Conservation (phyloP, 2,329 filamentous ascomycete species). For the Blastomyces emzantsi region DNA sequence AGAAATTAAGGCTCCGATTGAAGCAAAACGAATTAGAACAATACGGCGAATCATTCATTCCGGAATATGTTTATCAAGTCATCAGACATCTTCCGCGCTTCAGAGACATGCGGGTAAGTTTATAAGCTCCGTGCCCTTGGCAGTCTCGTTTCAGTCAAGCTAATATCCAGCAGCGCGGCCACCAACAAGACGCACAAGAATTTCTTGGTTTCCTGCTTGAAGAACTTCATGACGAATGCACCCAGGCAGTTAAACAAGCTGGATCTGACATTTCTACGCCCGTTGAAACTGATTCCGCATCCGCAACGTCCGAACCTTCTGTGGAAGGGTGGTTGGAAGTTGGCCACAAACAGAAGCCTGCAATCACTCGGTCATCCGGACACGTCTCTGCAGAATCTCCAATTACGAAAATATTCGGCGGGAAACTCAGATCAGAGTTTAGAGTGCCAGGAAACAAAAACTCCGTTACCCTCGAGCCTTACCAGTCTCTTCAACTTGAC, state of each 20-base stretch:
- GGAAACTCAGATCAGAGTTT: slow-evolving; percentile 81
- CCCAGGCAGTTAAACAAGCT: slow-evolving; percentile 58
- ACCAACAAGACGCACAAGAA: slow-evolving; percentile 96
- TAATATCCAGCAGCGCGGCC: slow-evolving; percentile 57
- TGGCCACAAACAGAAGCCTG: slow-evolving; percentile 78
- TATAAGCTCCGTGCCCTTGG: slow-evolving; percentile 1
- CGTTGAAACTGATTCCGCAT: slow-evolving; percentile 32
- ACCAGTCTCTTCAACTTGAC: slow-evolving; percentile 88
- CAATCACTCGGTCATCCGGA: slow-evolving; percentile 79
- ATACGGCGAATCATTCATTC: slow-evolving; percentile 83
- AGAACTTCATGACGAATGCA: slow-evolving; percentile 87
- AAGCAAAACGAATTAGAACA: slow-evolving; percentile 79
- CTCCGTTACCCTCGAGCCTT: slow-evolving; percentile 87
- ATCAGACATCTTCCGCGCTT: slow-evolving; percentile 82
- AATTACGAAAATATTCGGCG: slow-evolving; percentile 89
- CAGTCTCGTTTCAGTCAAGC: slow-evolving; percentile 1
- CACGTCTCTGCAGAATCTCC: slow-evolving; percentile 64
- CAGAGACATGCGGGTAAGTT: slow-evolving; percentile 74
- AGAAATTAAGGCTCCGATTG: slow-evolving; percentile 62
- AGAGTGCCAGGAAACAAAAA: slow-evolving; percentile 77
- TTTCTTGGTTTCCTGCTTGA: slow-evolving; percentile 91
- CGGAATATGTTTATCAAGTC: slow-evolving; percentile 91
- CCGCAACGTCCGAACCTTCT: slow-evolving; percentile 30
- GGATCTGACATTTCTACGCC: slow-evolving; percentile 40
- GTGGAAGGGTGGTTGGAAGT: slow-evolving; percentile 86